Percentiles rank a stretch among this genome's conserved stretches.
Conservation (phyloP, 371 early-diverging fungal genomes). For the Saksenaea oblongispora region DNA sequence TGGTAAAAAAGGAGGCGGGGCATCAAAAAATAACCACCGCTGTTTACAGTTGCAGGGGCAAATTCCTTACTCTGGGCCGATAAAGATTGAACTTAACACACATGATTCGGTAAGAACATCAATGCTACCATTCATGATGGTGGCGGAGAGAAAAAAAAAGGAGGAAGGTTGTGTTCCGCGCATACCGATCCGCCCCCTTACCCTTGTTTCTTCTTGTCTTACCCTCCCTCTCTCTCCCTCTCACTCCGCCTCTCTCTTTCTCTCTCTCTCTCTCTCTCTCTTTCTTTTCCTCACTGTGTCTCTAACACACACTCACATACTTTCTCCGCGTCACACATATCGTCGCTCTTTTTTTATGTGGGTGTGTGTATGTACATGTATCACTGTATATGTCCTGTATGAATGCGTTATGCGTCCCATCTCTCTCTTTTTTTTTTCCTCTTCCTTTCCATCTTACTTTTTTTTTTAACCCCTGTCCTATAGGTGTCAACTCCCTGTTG, state of each 20-base stretch:
- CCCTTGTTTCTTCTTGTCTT: background rate
- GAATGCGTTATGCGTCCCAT: too few relatives aligned
- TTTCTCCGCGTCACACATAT: too few relatives aligned
- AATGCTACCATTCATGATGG: background rate
- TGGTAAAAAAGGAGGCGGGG: background rate
- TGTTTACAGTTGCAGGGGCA: background rate
- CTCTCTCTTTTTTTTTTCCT: background rate
- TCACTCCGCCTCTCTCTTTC: background rate
- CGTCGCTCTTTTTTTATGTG: too few relatives aligned
- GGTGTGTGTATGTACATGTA: too few relatives aligned
- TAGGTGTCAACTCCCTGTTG: background rate
- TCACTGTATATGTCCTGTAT: too few relatives aligned
- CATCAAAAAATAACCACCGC: background rate
- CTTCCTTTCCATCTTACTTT: background rate
- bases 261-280: background rate
- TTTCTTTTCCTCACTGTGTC: too few relatives aligned
- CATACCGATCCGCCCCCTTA: background rate
- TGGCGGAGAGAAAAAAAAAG: background rate
- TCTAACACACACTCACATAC: too few relatives aligned
- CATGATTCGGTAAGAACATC: background rate
- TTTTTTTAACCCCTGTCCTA: too few relatives aligned
- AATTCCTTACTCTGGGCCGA: background rate
- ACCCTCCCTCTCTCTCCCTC: background rate
- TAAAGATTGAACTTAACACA: background rate
- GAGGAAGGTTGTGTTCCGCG: background rate